Evolutionary conservation across 2,329 filamentous ascomycete genomes (phyloP), one percentile per base, ranked within the genome.

Genomic region (Calonectria hongkongensis): DNA sequence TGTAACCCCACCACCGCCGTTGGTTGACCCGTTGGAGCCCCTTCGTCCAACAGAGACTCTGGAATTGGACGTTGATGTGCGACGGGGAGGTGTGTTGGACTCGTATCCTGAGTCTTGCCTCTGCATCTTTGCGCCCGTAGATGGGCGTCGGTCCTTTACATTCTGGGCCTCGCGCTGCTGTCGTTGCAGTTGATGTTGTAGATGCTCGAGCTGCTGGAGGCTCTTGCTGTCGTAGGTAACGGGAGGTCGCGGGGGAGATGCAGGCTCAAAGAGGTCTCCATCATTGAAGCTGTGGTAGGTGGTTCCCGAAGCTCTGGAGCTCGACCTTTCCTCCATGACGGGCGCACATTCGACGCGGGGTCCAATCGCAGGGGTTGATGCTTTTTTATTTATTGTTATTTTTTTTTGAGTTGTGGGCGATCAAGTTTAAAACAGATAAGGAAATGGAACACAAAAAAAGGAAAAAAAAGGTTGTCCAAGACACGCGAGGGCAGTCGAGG

Each of bases 71-170:
- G 79, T 81, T 2, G 87, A 88, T 18, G 81, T 81, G 10, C 82
- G 83, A 2, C 86, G 84, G 9, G 80, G 80, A 21, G 80, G 76
- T 10, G 83, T 81, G 56, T 86, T 85, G 3, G 89, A 91, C 77
- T 89, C 89, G 76, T 92, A 91, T 41, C 90, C 90, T 0, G 90
- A 91, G 78, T 92, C 89, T 72, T 90, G 89, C 16, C 90, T 86
- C 63, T 86, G 86, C 84, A 91, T 90, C 68, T 83, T 84, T 60
- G 79, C 76, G 0, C 84, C 80, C 15, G 80, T 78, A 2, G 51
- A 36, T 1, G 84, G 84, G 27, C 76, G 78, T 27, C 81, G 81
- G n/a, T 79, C 78, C 27, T 81, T 79, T 30, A 82, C 74, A 10
- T 30, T 68, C 12, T 60, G 27, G 43, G 73, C 64, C 16, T 76